These are phyloP conservation scores for Chenopodium quinoa DNA, from an alignment of 148 eudicot genomes.

Conservation along the genomic window DNA sequence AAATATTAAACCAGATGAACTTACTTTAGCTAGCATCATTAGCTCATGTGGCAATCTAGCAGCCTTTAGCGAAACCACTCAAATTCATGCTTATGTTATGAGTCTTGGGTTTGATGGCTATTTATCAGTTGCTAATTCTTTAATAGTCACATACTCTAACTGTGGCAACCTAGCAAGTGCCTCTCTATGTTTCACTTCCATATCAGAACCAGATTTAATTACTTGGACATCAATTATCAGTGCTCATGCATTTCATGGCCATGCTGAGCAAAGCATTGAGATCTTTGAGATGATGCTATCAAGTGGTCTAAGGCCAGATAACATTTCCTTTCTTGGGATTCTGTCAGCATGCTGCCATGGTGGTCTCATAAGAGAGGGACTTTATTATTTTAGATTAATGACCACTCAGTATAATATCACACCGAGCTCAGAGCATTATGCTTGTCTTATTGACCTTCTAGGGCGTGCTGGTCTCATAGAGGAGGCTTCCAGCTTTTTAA, in stretches of 20 bases:
- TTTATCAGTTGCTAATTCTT: constrained; percentile 49
- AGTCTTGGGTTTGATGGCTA: constrained; percentile 38
- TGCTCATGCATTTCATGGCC: constrained; percentile 58
- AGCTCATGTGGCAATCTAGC: constrained; percentile 56
- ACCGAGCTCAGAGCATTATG: constrained; percentile 59
- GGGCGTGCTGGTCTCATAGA: constrained; percentile 54
- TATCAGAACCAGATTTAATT: constrained; percentile 48
- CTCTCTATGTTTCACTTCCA: constrained; percentile 39
- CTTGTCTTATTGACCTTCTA: constrained; percentile 61
- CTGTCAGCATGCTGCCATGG: constrained; percentile 75
- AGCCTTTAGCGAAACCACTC: constrained; percentile 31
- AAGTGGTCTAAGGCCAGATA: constrained; percentile 45
- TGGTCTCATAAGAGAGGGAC: constrained; percentile 53
- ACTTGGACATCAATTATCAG: constrained; percentile 62
- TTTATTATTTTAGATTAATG: constrained; percentile 56
- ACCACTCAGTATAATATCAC: constrained; percentile 36
- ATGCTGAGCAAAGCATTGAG: constrained; percentile 41
- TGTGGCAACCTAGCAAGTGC: constrained; percentile 50
- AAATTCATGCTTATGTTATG: constrained; percentile 46
- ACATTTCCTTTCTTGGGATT: constrained; percentile 55
- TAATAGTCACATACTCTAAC: constrained; percentile 60
- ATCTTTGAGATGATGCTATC: constrained; percentile 49
- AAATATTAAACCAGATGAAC: constrained; percentile 47
- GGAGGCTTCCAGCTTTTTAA: constrained; percentile 51
- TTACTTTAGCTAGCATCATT: constrained; percentile 54